Evolutionary conservation across 176 grass and related monocot genomes (phyloP), one percentile per base, ranked within the genome.

Genomic region (Aechmea fasciata): DNA sequence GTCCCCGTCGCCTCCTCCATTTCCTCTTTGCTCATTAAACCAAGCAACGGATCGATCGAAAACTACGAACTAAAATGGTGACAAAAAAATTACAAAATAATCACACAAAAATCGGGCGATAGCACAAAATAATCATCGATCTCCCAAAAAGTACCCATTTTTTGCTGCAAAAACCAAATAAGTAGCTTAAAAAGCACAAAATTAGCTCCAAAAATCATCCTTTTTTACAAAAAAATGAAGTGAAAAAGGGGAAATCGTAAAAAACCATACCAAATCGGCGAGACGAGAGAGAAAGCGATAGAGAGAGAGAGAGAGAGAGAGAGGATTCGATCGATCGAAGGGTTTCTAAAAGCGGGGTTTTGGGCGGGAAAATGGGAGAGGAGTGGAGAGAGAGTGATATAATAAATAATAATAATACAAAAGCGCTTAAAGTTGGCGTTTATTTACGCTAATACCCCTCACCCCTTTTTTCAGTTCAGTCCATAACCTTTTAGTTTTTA

Each of bases 331-430:
- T 49, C 52, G 54, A 14, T 15, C 54, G 54, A 9, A 17, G 54
- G 54, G 5, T 59, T 59, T 19, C 13, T 64, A 14, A 65, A 52
- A 59, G 6, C 65, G 18, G 57, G 79, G 69, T 59, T 52, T 91
- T 82, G 71, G 74, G 88, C 88, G 88, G 84, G 88, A 91, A 91
- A 85, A 41, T 10, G 66, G 0, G 22, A 15, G 50, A 17, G 3
- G 76, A 65, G 12, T 66, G 13, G 12, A 71, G n/a, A 15, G 0
- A 12, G 0, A 12, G 10, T 0, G 48, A 2, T 1, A 41, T 33
- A 41, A 41, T n/a, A n/a, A n/a, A n/a, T n/a, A n/a, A n/a, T n/a
- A n/a, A n/a, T 41, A 41, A 4, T 41, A 41, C 3, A 41, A 49
- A 67, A 67, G 10, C 1, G 0, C 73, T 57, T 49, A 1, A 4